Base-by-base conservation (phyloP, 2,329 filamentous ascomycete genomes). In the Colletotrichum filicis region DNA sequence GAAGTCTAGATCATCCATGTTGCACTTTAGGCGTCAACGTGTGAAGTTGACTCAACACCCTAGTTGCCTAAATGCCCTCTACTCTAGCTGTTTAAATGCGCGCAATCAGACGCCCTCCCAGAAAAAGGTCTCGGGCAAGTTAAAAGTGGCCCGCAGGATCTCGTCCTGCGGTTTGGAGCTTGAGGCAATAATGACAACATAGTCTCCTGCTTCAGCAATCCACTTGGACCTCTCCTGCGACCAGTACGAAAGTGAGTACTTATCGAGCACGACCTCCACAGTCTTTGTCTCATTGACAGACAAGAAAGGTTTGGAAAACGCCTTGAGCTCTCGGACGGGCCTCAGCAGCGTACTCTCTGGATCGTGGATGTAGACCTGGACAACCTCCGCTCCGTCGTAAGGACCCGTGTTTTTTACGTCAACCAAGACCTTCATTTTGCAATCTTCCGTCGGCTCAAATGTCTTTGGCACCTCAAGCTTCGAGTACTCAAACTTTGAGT, bases 171-270 rank as follows among this genome's bases (percentile, higher is more conserved):
- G 73, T 7, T 66, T 67, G 9, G 73, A 74, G 35, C 73, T 74
- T 11, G 71, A 63, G 3, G 61, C 73, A 14, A 94, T 87, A 63
- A 91, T 81, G 11, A 94, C 86, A 65, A 88, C 87, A 78, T 94
- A 94, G 59, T 84, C 83, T 24, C 92, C 93, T 77, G 87, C 87
- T 83, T 94, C 92, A 1, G 88, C 88, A 22, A 89, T 87, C 92
- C 92, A 95, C 77, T 89, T 85, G 62, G 88, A 85, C 14, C 89
- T 84, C 74, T 89, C 87, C 82, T 94, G 92, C 75, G 94, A 92
- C 87, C 91, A 95, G 82, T 91, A 94, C 62, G 90, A 89, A 1
- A 73, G 67, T 1, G 73, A 62, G 35, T 74, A 74, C 22, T 73
- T 70, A 28, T 83, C 81, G 5, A 85, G 64, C 16, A 69, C 72